These are phyloP conservation scores for Boletales sp. DNA, from an alignment of 768 basidiomycete species.

Conservation along the genomic window DNA sequence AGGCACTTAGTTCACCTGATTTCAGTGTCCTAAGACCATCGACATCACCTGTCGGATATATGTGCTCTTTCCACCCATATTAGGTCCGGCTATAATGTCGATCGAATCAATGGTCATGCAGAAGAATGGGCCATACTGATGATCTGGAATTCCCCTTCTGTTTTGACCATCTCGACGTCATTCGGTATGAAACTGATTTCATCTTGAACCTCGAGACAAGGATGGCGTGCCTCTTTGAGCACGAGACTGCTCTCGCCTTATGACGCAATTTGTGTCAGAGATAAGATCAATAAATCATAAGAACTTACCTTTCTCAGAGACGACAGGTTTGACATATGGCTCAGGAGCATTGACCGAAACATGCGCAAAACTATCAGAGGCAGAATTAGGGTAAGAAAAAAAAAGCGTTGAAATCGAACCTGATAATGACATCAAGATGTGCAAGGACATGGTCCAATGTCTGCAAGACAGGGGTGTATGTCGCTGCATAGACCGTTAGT, in stretches of 20 bases:
- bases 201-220: constrained; percentile 94
- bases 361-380: constrained; percentile 71
- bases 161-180: constrained; percentile 91
- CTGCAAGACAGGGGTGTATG: constrained; percentile 88
- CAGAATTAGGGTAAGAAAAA: not conserved
- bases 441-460: constrained; percentile 80
- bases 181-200: constrained; percentile 95
- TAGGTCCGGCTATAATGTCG: constrained; percentile 72
- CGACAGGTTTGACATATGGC: constrained; percentile 81
- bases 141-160: constrained; percentile 92
- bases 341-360: constrained; percentile 85
- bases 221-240: constrained; percentile 86
- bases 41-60: constrained; percentile 82
- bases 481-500: constrained; percentile 49
- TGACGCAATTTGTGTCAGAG: not conserved
- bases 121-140: constrained; percentile 58
- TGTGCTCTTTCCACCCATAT: constrained; percentile 98
- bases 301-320: constrained; percentile 67
- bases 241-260: constrained; percentile 77
- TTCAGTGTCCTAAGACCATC: not conserved
- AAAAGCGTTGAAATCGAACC: constrained; percentile 42
- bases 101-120: not conserved
- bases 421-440: constrained; percentile 86
- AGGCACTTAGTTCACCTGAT: not conserved
- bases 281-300: not conserved